Percentiles rank a stretch among this genome's conserved stretches.
These are phyloP conservation scores for Forsythia viridissima DNA, from an alignment of 257 asterid species.

Conservation along the genomic window DNA sequence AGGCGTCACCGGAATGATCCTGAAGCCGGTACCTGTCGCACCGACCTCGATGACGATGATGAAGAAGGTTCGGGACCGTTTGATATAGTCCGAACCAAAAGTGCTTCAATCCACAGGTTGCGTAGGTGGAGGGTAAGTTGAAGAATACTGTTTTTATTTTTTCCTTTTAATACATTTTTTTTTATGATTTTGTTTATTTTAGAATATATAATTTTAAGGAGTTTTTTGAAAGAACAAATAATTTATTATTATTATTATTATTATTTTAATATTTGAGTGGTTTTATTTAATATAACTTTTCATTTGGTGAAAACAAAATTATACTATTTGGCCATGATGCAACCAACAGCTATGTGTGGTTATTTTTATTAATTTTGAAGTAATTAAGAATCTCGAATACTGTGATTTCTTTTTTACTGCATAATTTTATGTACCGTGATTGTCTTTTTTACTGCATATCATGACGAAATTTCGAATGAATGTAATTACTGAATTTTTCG, in stretches of 20 bases:
- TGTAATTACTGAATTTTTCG: too few species aligned
- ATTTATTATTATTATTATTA: too few species aligned
- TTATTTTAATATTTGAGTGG: too few species aligned
- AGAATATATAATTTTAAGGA: too few species aligned
- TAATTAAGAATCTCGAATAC: too few species aligned
- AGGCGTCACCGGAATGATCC: conserved; percentile 60
- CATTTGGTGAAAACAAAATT: too few species aligned
- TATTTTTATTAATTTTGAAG: too few species aligned
- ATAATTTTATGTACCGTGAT: not conserved
- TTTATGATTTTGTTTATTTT: not conserved
- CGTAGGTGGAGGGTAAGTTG: conserved; percentile 85
- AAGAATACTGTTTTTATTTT: not conserved
- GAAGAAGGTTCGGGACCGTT: conserved; percentile 61
- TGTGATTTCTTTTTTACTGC: not conserved
- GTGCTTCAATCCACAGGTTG: conserved; percentile 76
- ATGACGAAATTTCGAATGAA: too few species aligned
- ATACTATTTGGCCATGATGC: too few species aligned
- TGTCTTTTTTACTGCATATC: not conserved
- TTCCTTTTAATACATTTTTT: not conserved
- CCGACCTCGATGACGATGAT: conserved; percentile 39
- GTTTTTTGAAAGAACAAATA: too few species aligned
- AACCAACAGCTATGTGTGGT: too few species aligned
- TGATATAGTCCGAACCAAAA: conserved; percentile 71
- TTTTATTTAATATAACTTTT: too few species aligned
- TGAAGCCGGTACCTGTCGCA: conserved; percentile 47